Evolutionary conservation across 257 asterid species (phyloP).

Genomic region (Lycium barbarum): DNA sequence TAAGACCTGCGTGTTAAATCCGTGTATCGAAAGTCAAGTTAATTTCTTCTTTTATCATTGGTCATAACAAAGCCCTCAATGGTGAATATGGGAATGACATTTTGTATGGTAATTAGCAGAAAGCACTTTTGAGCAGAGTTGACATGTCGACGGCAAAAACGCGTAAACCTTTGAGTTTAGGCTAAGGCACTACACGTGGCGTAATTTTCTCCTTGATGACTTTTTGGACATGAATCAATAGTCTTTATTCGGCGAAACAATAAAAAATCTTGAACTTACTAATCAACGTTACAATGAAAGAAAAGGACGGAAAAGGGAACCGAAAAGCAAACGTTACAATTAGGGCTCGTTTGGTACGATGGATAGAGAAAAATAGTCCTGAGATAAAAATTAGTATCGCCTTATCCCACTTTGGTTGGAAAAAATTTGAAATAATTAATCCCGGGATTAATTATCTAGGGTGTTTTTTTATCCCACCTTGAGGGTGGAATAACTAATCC

Average conservation of each 20-base stretch:
- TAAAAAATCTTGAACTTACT: background rate
- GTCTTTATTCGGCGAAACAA: background rate
- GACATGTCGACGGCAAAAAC: background rate
- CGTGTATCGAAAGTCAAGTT: background rate
- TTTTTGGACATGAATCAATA: background rate
- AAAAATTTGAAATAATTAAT: no score
- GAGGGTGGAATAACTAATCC: no score
- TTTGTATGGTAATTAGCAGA: background rate
- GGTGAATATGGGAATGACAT: background rate
- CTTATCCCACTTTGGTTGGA: no score
- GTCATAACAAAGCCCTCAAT: no score
- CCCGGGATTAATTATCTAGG: no score
- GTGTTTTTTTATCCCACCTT: no score
- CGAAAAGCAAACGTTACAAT: background rate
- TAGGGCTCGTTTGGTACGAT: no score
- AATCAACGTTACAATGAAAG: background rate
- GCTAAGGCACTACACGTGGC: slow-evolving; percentile 5
- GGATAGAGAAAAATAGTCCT: no score
- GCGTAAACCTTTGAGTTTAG: background rate
- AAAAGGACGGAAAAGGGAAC: background rate
- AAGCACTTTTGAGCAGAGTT: background rate
- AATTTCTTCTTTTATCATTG: background rate
- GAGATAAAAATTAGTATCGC: no score
- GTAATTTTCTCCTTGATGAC: background rate
- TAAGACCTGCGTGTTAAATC: background rate